These are phyloP conservation scores for Nowakowskiella sp. DNA, from an alignment of 192 early-diverging fungal species.

Conservation along the genomic window DNA sequence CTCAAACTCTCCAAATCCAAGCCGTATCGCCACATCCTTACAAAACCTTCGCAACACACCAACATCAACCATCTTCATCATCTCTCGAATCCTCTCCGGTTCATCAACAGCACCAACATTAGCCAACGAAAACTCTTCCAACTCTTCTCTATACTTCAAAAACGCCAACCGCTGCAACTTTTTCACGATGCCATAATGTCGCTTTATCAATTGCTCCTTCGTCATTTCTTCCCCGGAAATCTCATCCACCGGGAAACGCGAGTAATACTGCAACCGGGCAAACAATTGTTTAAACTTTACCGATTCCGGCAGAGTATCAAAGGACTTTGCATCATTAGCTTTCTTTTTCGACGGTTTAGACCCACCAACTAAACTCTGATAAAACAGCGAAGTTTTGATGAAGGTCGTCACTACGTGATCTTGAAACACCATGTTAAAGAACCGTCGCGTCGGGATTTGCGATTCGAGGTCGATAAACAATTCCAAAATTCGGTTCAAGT, in stretches of 20 bases:
- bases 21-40: slow-evolving; percentile 54
- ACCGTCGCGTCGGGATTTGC: slow-evolving; percentile 89
- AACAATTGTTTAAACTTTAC: slow-evolving; percentile 53
- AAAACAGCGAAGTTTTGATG: slow-evolving; percentile 11
- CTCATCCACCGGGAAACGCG: slow-evolving; percentile 74
- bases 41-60: slow-evolving; percentile 52
- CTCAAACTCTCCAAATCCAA: too few relatives aligned
- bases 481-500: slow-evolving; percentile 68
- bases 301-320: neutral
- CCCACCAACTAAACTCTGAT: too few relatives aligned
- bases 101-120: slow-evolving; percentile 60
- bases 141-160: slow-evolving; percentile 48
- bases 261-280: slow-evolving; percentile 61
- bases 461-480: slow-evolving; percentile 79
- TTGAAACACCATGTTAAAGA: slow-evolving; percentile 65
- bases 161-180: slow-evolving; percentile 75
- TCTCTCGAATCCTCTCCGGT: slow-evolving; percentile 27
- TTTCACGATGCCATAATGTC: slow-evolving; percentile 53
- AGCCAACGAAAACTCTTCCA: slow-evolving; percentile 68
- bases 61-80: slow-evolving; percentile 31
- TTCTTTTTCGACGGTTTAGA: too few relatives aligned
- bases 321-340: too few relatives aligned
- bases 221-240: slow-evolving; percentile 69
- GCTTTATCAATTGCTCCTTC: slow-evolving; percentile 51
- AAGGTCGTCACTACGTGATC: slow-evolving; percentile 65